These are phyloP conservation scores for Venturia asperata DNA, from an alignment of 2,329 filamentous ascomycete genomes.

Conservation along the genomic window DNA sequence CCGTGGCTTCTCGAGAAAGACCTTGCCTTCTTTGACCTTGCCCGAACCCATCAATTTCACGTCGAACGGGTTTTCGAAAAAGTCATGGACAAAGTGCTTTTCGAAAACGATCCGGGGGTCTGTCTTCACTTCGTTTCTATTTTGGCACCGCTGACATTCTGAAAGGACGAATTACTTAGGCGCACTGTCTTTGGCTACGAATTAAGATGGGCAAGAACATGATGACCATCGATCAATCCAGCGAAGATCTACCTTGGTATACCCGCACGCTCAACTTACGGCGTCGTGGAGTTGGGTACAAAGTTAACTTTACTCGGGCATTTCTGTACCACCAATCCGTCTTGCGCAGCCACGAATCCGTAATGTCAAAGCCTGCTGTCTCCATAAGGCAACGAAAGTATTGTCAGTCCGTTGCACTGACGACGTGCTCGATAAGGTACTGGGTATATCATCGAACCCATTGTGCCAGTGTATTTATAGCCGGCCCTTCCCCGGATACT, in stretches of 20 bases:
- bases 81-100: slow-evolving; percentile 78
- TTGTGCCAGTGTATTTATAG: too few relatives aligned
- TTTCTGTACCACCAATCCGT: too few relatives aligned
- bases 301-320: too few relatives aligned
- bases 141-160: not conserved
- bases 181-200: slow-evolving; percentile 77
- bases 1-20: slow-evolving; percentile 86
- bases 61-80: slow-evolving; percentile 77
- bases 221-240: not conserved
- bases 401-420: too few relatives aligned
- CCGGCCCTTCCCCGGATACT: not conserved
- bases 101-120: slow-evolving; percentile 77
- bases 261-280: not conserved
- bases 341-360: too few relatives aligned
- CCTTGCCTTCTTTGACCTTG: slow-evolving; percentile 76
- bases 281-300: not conserved
- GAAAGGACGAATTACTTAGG: slow-evolving; percentile 64
- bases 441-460: not conserved
- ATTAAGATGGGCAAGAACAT: slow-evolving; percentile 32
- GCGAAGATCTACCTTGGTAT: not conserved
- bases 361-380: too few relatives aligned
- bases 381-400: too few relatives aligned
- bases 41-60: slow-evolving; percentile 59
- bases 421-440: too few relatives aligned
- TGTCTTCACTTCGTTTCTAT: slow-evolving; percentile 26